A percentile compares a stretch with the other conserved stretches of the same genome.
phyloP scores from a whole-genome alignment of 768 basidiomycete species.

The Tulasnella sp. region DNA sequence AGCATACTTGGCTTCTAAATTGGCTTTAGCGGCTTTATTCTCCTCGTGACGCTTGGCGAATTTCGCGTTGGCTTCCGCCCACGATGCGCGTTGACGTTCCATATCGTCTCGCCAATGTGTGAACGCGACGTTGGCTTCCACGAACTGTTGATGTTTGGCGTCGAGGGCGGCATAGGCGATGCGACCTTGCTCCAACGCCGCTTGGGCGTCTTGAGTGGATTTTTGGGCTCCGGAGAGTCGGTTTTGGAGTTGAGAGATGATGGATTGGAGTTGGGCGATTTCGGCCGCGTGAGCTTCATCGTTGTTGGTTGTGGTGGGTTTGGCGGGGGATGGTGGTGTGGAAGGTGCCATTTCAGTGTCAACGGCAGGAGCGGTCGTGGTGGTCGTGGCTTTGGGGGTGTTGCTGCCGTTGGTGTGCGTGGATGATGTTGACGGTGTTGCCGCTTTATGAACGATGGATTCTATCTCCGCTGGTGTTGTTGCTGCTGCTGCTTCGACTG shows the following conservation, averaged over 20 bases:
- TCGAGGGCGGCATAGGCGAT: constrained; percentile 7
- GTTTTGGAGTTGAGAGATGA: constrained; percentile 1
- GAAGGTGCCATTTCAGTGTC: neutral
- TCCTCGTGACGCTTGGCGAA: constrained; percentile 17
- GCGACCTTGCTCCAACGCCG: constrained; percentile 3
- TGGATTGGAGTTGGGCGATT: constrained; percentile 1
- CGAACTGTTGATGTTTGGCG: constrained; percentile 15
- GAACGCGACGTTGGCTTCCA: constrained; percentile 16
- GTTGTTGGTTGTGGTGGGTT: neutral
- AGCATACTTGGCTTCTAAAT: constrained; percentile 12
- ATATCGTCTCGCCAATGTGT: constrained; percentile 15
- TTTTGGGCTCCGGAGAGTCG: constrained; percentile 10
- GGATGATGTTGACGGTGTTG: too few species aligned
- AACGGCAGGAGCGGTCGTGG: neutral
- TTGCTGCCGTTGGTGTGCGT: neutral
- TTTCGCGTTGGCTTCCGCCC: constrained; percentile 16
- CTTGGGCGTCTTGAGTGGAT: neutral
- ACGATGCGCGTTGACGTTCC: constrained; percentile 10
- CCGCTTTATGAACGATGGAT: too few species aligned
- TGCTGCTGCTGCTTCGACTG: too few species aligned
- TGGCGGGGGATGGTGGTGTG: neutral
- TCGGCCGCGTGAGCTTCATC: neutral
- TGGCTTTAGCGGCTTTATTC: constrained; percentile 12
- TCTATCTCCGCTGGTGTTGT: too few species aligned
- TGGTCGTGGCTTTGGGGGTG: neutral